These are phyloP conservation scores for Cordyceps pruinosa DNA, from an alignment of 2,329 filamentous ascomycete genomes.

Conservation along the genomic window DNA sequence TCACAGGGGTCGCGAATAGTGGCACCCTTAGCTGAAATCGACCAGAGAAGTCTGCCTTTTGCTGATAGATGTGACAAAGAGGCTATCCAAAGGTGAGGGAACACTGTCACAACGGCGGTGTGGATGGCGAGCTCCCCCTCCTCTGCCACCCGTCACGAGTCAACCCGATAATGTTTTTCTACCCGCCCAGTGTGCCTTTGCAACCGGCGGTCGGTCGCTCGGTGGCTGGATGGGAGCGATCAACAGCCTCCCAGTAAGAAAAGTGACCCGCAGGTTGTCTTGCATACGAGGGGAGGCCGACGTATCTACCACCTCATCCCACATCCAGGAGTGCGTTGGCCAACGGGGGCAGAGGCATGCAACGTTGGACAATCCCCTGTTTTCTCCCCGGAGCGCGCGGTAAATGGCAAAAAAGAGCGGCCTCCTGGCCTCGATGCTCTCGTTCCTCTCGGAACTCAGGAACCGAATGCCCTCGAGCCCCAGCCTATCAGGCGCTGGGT, in stretches of 20 bases:
- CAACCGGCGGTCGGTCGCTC: neutral
- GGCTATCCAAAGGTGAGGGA: neutral
- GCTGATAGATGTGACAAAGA: neutral
- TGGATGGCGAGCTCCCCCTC: neutral
- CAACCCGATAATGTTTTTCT: neutral
- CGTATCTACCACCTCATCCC: neutral
- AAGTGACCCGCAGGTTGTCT: conserved; percentile 6
- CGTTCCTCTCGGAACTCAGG: neutral
- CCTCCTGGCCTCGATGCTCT: neutral
- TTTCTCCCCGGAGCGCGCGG: neutral
- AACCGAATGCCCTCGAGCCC: neutral
- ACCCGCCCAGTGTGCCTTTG: neutral
- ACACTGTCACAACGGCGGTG: conserved; percentile 3
- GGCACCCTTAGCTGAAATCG: neutral
- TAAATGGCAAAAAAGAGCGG: neutral
- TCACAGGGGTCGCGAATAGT: no score
- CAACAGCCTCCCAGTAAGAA: neutral
- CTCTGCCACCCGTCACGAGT: conserved; percentile 5
- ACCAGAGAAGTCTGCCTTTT: neutral
- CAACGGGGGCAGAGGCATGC: neutral
- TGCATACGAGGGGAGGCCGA: conserved; percentile 1
- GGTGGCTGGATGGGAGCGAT: neutral
- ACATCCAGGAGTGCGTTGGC: neutral
- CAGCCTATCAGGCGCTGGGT: neutral
- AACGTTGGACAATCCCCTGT: neutral